phyloP scores from a whole-genome alignment of 495 filamentous ascomycete species.

The Aspergillus diversus region DNA sequence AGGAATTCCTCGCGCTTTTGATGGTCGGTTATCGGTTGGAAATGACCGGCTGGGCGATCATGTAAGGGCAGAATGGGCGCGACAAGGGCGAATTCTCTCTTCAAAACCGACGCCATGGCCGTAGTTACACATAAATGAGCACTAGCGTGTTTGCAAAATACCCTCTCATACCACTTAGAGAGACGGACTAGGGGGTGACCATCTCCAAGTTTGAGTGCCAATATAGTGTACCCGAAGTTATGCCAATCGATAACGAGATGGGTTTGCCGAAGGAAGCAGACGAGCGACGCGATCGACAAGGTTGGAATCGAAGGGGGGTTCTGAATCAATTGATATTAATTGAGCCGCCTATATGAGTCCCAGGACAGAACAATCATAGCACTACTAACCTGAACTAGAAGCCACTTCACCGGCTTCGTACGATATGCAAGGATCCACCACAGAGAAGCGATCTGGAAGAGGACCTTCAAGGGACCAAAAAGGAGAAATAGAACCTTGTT shows the following conservation, averaged over 20 bases:
- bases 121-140: conserved; percentile 85
- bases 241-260: conserved; percentile 95
- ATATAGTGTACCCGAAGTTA: conserved; percentile 97
- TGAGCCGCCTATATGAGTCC: too few species aligned
- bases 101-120: conserved; percentile 79
- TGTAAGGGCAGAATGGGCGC: conserved; percentile 75
- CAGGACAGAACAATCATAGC: background rate
- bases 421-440: conserved; percentile 72
- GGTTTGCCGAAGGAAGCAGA: conserved; percentile 79
- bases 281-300: conserved; percentile 69
- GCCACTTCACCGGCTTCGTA: conserved; percentile 72
- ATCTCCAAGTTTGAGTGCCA: conserved; percentile 66
- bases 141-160: conserved; percentile 67
- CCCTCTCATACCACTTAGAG: conserved; percentile 74
- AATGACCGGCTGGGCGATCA: conserved; percentile 83
- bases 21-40: conserved; percentile 64
- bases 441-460: conserved; percentile 76
- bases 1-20: conserved; percentile 62
- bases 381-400: conserved; percentile 70
- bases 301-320: conserved; percentile 97
- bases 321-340: conserved; percentile 40
- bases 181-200: conserved; percentile 75
- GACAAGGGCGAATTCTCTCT: conserved; percentile 61
- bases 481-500: conserved; percentile 79
- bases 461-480: conserved; percentile 81